Evolutionary conservation across 1,284 basidiomycete genomes (phyloP), one percentile per base, ranked within the genome.

Genomic region (Cryptococcus sp.): DNA sequence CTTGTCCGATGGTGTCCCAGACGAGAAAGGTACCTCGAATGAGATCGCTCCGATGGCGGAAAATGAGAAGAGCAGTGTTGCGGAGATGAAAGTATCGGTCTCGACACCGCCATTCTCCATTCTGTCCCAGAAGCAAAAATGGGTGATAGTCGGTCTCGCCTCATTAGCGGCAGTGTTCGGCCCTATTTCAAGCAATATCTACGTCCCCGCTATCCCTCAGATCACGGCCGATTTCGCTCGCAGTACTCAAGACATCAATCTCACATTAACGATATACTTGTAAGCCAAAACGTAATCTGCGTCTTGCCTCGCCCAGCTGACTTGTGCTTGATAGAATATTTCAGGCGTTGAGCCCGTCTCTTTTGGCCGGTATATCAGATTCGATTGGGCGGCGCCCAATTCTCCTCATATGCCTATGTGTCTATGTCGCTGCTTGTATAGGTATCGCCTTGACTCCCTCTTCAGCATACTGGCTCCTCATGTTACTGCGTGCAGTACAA

Each of bases 321-420:
- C 29, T 34, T 34, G 8, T 34, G n/a, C 8, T 34, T 4, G 13
- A 10, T 10, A 34, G 29, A 11, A 58, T 73, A 17, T 72, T 72
- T 44, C 74, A 77, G 57, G 76, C 73, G 2, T 50, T 78, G n/a
- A 75, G 73, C 8, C 76, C 76, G 3, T 58, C 58, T 5, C 70
- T 77, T 58, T 71, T 73, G 58, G 76, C 72, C n/a, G 50, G 64
- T 16, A 59, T 69, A 19, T 59, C 59, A 11, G 76, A 78, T 53
- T 58, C 57, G 11, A 69, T 53, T 39, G 68, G 68, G 23, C 57
- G 68, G 37, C 52, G 74, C 25, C 76, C 76, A 8, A 59, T 77
- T 8, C 72, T 72, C 52, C 63, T 78, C 43, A 50, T 55, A 23
- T 72, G 68, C 1, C 63, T 78, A 23, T 17, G 61, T 3, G 54